Base-by-base conservation (phyloP, 202 grass and related monocot genomes). In the Schoenoplectus tabernaemontani region DNA sequence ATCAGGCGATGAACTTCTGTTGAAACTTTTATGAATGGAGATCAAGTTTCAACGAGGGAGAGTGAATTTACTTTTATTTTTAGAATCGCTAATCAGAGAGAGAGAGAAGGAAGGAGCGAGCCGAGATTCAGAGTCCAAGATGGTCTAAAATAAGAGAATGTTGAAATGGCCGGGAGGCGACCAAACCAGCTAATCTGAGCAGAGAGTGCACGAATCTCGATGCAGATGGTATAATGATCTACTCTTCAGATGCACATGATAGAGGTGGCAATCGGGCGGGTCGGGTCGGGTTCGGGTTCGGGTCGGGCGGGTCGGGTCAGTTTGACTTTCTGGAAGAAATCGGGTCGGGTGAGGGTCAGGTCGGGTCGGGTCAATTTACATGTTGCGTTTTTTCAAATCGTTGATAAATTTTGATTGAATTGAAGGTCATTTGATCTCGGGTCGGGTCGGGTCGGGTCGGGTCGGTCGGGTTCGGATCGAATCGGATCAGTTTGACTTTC, bases 201-300 rank as follows among this genome's bases (percentile, higher is more conserved):
- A 9, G 65, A 69, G n/a, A 69, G 53, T 42, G 58, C 78, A 50
- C 78, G 59, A 8, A 66, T 80, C 59, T 65, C 66, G 78, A 80
- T 80, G 78, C 15, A 64, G 42, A 53, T 51, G 59, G 32, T 43
- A 38, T 64, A 30, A n/a, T n/a, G n/a, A n/a, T n/a, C 20, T 28
- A 32, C 38, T 7, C 19, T 53, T 57, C 72, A 54, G 60, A 78
- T 7, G 17, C 36, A 66, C 64, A 36, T 42, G 64, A 63, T 4
- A 9, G 59, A 47, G 44, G 2, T 47, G 2, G 7, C n/a, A n/a
- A n/a, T n/a, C n/a, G n/a, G n/a, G n/a, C n/a, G n/a, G n/a, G n/a
- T n/a, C n/a, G n/a, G n/a, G n/a, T n/a, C n/a, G n/a, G n/a, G n/a
- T n/a, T n/a, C n/a, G n/a, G n/a, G n/a, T n/a, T n/a, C n/a, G n/a